Evolutionary conservation across 208 protist genomes (phyloP), one percentile per base, ranked within the genome.

Genomic region (Phytomonas sp.): DNA sequence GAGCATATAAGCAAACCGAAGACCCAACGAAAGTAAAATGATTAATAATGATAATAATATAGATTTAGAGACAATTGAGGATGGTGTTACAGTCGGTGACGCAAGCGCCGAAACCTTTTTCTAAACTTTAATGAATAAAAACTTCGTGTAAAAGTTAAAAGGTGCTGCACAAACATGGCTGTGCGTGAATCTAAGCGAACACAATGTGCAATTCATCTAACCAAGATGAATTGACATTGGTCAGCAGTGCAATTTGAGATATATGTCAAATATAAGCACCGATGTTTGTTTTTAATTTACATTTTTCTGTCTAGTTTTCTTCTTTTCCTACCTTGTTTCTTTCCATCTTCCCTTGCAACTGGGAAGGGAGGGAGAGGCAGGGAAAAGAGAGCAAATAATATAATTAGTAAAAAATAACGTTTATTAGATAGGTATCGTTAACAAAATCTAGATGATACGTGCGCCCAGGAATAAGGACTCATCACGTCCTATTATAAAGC

Each of bases 401-500:
- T 4, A 5, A 56, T 19, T 5, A 56, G 23, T 23, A 3, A 6
- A 12, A 26, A 7, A 56, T 19, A 26, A 56, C 45, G 45, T 56
- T 56, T 56, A 10, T 26, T 56, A 56, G 45, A 26, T 26, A 56
- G 45, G 45, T 56, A 19, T 56, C 26, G 19, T 56, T 56, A 56
- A 19, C 16, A 56, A 56, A 56, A 19, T 56, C 19, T 56, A 56
- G 45, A 56, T 56, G 45, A 0, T 56, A 56, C 16, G 45, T 56
- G 45, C 19, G 45, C 45, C 19, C 19, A 26, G 45, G 45, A 56
- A 56, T 65, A 65, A 36, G 11, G 42, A 73, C 14, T n/a, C 23
- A 10, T 60, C 67, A n/a, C 84, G 79, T 5, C 91, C 91, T 1
- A 74, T 93, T 60, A 90, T 96, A 31, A 84, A 87, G 36, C 86